Evolutionary conservation across 2,329 filamentous ascomycete species (phyloP), one percentile per base, ranked within the genome.

Genomic region (Colletotrichum sp.): DNA sequence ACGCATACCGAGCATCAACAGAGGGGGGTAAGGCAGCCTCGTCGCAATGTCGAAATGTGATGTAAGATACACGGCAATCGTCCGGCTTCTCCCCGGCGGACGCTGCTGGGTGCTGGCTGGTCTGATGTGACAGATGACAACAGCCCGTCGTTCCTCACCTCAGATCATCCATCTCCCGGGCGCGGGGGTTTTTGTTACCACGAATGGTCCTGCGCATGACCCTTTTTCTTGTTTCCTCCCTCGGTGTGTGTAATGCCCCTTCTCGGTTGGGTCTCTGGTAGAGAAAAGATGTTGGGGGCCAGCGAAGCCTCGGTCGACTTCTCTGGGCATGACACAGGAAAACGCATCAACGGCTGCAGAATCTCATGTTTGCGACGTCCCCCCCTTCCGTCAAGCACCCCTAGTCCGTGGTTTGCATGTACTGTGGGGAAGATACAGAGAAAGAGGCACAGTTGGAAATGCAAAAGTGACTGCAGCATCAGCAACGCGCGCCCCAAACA

Each of bases 61-160:
- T 72, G 73, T 72, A 72, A 75, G 73, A 75, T 68, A 0, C 52
- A 63, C 69, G 57, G 69, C 69, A 63, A 75, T 68, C 55, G 55
- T 57, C 73, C 63, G 62, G 49, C 68, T n/a, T 49, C 39, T 22
- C 30, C 29, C 62, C 27, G 32, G 62, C n/a, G 30, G 12, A 44
- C 36, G 36, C 36, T 44, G 36, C 36, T 44, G 36, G 8, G 8
- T 44, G 39, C 39, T 44, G 1, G 36, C 16, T 39, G 39, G 39
- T n/a, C 39, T 44, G 39, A 44, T 49, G 27, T 44, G 62, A 49
- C 25, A 49, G 62, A 49, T 44, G 62, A 65, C 34, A 65, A 27
- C 13, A 3, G 25, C 1, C 32, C 34, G 12, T 36, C 30, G 29
- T n/a, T 36, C 61, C 8, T 61, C 27, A 65, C 63, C 63, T 65